These are phyloP conservation scores for Phlegmacium glaucopus DNA, from an alignment of 768 basidiomycete genomes.

Conservation along the genomic window DNA sequence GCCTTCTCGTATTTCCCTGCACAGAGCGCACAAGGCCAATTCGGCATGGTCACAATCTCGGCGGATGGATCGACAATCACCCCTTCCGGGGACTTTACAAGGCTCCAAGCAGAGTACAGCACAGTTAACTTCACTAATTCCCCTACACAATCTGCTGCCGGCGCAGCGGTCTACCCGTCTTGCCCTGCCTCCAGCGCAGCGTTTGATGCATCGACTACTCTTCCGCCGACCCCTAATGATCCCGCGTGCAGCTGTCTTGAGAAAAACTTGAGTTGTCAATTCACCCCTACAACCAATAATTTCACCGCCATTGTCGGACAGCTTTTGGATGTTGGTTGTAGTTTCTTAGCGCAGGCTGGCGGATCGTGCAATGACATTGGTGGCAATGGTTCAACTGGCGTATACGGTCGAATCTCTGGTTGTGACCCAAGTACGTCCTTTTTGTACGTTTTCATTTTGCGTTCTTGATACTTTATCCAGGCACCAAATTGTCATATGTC, in stretches of 20 bases:
- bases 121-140: slow-evolving; percentile 56
- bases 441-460: not conserved
- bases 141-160: slow-evolving; percentile 41
- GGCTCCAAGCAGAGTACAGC: slow-evolving; percentile 60
- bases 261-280: slow-evolving; percentile 66
- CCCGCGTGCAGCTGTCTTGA: slow-evolving; percentile 77
- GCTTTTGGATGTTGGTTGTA: slow-evolving; percentile 70
- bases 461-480: slow-evolving; percentile 30
- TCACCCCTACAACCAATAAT: slow-evolving; percentile 61
- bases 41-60: slow-evolving; percentile 82
- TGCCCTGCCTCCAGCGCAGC: slow-evolving; percentile 64
- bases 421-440: slow-evolving; percentile 72
- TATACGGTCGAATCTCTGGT: slow-evolving; percentile 70
- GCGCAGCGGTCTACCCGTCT: slow-evolving; percentile 49
- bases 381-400: slow-evolving; percentile 68
- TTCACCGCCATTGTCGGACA: slow-evolving; percentile 56
- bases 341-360: slow-evolving; percentile 60
- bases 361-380: slow-evolving; percentile 67
- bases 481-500: slow-evolving; percentile 76
- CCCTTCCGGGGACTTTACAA: slow-evolving; percentile 62
- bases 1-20: slow-evolving; percentile 93
- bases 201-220: slow-evolving; percentile 60
- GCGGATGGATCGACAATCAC: slow-evolving; percentile 64
- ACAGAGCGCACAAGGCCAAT: slow-evolving; percentile 63
- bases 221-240: slow-evolving; percentile 85